Base-by-base conservation (phyloP, 2,329 filamentous ascomycete species). In the Exophiala calicioides region DNA sequence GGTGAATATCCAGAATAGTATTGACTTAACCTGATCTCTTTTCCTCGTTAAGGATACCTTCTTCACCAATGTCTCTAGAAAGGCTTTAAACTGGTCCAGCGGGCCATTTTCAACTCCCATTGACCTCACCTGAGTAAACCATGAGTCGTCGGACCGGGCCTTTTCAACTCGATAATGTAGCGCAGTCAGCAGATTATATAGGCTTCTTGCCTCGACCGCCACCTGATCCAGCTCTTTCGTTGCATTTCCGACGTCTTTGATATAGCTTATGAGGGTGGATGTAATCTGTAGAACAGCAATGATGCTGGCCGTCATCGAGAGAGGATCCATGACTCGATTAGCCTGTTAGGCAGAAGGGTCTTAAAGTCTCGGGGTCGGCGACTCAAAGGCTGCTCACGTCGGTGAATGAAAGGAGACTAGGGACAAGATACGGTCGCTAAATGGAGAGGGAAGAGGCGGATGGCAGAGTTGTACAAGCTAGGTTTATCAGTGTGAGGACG, bases 71-170 rank as follows among this genome's bases (percentile, higher is more conserved):
- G 18, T 48, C 48, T 59, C 55, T 7, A 65, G 51, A n/a, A 50
- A 48, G 16, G 52, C 31, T 39, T 59, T 58, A 46, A 56, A 63
- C 50, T 63, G 62, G 29, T 62, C 55, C 8, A 64, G 36, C 9
- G 59, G 61, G 7, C 62, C 60, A 37, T 61, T 50, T 24, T 38
- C 36, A 36, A 27, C 12, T 2, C 15, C 43, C 12, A 50, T 42
- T 6, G 29, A 13, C 29, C 13, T 13, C 10, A 62, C 37, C 3
- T 53, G 47, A 8, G 39, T 53, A 27, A 56, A 57, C 62, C 61
- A 63, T 35, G 55, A 51, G 19, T 47, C 37, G 5, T 39, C 40
- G 12, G 52, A 42, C 15, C 34, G 32, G 39, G 31, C 53, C 32
- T 48, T 42, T 34, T 63, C 52, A 18, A 61, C 27, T 13, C 32